These are phyloP conservation scores for Podospora appendiculata DNA, from an alignment of 495 filamentous ascomycete species.

Conservation along the genomic window DNA sequence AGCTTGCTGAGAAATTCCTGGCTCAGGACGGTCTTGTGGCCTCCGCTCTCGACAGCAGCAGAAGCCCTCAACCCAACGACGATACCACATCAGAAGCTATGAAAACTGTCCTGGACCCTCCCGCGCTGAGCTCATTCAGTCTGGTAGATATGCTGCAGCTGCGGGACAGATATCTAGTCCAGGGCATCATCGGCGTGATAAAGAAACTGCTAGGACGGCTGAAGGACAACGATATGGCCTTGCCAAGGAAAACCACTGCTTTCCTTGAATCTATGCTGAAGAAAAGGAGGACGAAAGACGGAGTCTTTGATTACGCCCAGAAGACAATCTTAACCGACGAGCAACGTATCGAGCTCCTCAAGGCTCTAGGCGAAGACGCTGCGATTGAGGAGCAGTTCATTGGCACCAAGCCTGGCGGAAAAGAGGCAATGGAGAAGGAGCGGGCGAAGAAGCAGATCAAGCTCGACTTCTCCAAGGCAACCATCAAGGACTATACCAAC, in stretches of 20 bases:
- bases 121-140: slow-evolving; percentile 53
- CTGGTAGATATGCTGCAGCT: slow-evolving; percentile 80
- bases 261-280: slow-evolving; percentile 49
- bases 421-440: slow-evolving; percentile 26
- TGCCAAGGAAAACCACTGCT: slow-evolving; percentile 54
- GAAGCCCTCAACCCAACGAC: slow-evolving; percentile 31
- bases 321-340: slow-evolving; percentile 66
- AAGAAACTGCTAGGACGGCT: slow-evolving; percentile 67
- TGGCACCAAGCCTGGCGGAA: slow-evolving; percentile 45
- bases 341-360: slow-evolving; percentile 75
- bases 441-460: slow-evolving; percentile 54
- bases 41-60: slow-evolving; percentile 49
- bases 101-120: slow-evolving; percentile 52
- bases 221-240: slow-evolving; percentile 57
- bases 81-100: slow-evolving; percentile 35
- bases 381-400: slow-evolving; percentile 38
- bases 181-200: slow-evolving; percentile 55
- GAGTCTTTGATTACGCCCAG: slow-evolving; percentile 39
- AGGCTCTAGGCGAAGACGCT: slow-evolving; percentile 70
- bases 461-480: slow-evolving; percentile 49
- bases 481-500: slow-evolving; percentile 33
- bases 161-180: slow-evolving; percentile 74
- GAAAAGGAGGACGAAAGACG: slow-evolving; percentile 17
- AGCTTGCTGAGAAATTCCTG: slow-evolving; percentile 80
- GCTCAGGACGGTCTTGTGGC: slow-evolving; percentile 73